Conservation (phyloP, 768 basidiomycete genomes). For the Termitomyces bulborhizus region DNA sequence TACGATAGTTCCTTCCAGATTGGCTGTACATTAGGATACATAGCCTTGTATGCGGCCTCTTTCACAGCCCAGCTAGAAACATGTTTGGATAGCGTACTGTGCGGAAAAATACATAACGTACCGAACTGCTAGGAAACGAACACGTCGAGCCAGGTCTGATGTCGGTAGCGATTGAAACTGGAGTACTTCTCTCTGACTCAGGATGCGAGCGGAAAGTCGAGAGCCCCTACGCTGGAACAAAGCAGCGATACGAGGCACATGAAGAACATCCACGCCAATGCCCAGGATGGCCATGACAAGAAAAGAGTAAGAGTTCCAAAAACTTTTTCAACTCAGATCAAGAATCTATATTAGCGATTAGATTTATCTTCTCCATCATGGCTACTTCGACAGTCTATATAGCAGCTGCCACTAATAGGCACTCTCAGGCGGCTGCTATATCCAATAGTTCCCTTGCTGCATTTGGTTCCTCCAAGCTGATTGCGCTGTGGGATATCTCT, state of each 20-base stretch:
- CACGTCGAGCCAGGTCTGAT: constrained; percentile 18
- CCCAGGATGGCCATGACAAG: constrained; percentile 57
- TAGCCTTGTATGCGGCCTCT: constrained; percentile 83
- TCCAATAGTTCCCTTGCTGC: constrained; percentile 36
- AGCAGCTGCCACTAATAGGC: constrained; percentile 42
- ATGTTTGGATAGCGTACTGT: not conserved
- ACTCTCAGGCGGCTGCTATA: constrained; percentile 41
- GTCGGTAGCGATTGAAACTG: constrained; percentile 31
- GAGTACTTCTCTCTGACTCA: constrained; percentile 42
- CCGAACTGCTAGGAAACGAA: constrained; percentile 70
- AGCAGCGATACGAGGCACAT: constrained; percentile 56
- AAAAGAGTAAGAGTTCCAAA: not conserved
- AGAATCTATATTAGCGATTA: constrained; percentile 1
- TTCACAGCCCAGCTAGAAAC: constrained; percentile 70
- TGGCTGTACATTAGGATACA: constrained; percentile 55
- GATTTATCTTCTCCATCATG: constrained; percentile 16
- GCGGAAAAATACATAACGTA: constrained; percentile 25
- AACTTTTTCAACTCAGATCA: constrained; percentile 9
- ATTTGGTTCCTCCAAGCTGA: constrained; percentile 40
- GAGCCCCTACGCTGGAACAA: constrained; percentile 45
- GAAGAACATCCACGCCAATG: constrained; percentile 70
- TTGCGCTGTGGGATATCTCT: constrained; percentile 39
- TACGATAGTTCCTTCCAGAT: constrained; percentile 76
- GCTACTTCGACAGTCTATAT: constrained; percentile 31
- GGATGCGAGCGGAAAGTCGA: constrained; percentile 53